Base-by-base conservation (phyloP, 148 eudicot species). In the Cornus suecica region DNA sequence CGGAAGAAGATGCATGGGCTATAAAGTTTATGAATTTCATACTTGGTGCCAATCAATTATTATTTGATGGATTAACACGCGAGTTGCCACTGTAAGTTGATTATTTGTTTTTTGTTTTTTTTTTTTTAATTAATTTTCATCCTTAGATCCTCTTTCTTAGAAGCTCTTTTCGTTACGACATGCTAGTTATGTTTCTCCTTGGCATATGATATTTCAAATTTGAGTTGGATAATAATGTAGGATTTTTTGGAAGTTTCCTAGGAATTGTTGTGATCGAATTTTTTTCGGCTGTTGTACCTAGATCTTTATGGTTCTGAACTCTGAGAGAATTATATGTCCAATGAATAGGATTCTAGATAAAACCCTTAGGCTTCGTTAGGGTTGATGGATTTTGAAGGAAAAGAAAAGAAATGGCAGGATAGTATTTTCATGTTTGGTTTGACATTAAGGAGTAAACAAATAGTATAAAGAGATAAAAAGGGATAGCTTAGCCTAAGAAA, bases 1-100 rank as follows among this genome's bases (percentile, higher is more conserved):
- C 97, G 25, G 74, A 11, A 31, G 98, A 94, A 85, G 98, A 94
- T 80, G 80, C 62, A 76, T 94, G 98, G 98, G 98, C 98, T 2
- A 41, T 90, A 76, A 94, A 92, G 76, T 76, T 94, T 41, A 77
- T 90, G 52, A 92, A 91, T 81, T 92, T 92, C 61, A 90, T 89
- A 15, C 76, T 83, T 29, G 90, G 98, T 74, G 86, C 86, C 64
- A 92, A 92, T 79, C 98, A 92, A 77, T 79, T 94, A 66, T 68
- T 85, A 72, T 84, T 85, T 83, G 92, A 94, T 23, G 98, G 98
- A 68, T 85, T 94, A 74, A 92, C 98, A 58, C 94, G 98, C 37
- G 98, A 94, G 82, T 76, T 94, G 68, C 97, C 97, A 25, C 48
- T 94, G 98, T 94, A 83, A 88, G 98, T 84, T 74, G 23, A 56